Conservation (phyloP, 495 filamentous ascomycete genomes). For the Penicilliopsis zonata region DNA sequence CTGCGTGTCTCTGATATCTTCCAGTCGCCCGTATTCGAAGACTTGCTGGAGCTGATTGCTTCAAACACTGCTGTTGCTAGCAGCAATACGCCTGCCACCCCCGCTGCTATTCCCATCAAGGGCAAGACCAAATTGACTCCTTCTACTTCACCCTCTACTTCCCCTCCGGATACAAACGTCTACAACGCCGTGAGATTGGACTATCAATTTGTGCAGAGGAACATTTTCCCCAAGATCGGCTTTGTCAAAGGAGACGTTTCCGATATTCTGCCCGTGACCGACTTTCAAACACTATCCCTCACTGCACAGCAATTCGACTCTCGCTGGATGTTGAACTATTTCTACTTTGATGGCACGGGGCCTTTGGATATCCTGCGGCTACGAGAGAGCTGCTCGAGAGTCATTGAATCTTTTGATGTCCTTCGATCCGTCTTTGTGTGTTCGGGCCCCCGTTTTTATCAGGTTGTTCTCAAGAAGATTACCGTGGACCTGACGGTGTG, state of each 20-base stretch:
- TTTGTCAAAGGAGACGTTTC: slow-evolving; percentile 43
- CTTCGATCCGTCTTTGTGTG: slow-evolving; percentile 59
- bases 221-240: slow-evolving; percentile 41
- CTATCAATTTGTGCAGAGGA: slow-evolving; percentile 27
- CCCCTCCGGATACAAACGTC: slow-evolving; percentile 21
- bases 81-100: slow-evolving; percentile 4
- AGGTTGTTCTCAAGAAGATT: slow-evolving; percentile 48
- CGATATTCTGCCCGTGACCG: slow-evolving; percentile 48
- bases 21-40: slow-evolving; percentile 31
- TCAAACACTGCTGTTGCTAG: slow-evolving; percentile 9
- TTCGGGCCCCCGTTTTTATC: slow-evolving; percentile 40
- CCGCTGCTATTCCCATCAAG: too few species aligned
- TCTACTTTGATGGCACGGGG: slow-evolving; percentile 41
- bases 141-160: slow-evolving; percentile 3
- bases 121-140: slow-evolving; percentile 7
- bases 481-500: slow-evolving; percentile 39
- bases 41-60: slow-evolving; percentile 28
- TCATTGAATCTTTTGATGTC: slow-evolving; percentile 48
- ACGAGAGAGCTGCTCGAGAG: slow-evolving; percentile 29
- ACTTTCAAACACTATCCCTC: slow-evolving; percentile 53
- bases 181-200: slow-evolving; percentile 16
- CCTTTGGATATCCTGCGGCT: slow-evolving; percentile 34
- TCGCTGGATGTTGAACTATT: slow-evolving; percentile 44
- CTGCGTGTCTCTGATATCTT: slow-evolving; percentile 45
- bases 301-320: slow-evolving; percentile 43